phyloP scores from a whole-genome alignment of 805 yeast genomes.

The Clavispora phyllophila region DNA sequence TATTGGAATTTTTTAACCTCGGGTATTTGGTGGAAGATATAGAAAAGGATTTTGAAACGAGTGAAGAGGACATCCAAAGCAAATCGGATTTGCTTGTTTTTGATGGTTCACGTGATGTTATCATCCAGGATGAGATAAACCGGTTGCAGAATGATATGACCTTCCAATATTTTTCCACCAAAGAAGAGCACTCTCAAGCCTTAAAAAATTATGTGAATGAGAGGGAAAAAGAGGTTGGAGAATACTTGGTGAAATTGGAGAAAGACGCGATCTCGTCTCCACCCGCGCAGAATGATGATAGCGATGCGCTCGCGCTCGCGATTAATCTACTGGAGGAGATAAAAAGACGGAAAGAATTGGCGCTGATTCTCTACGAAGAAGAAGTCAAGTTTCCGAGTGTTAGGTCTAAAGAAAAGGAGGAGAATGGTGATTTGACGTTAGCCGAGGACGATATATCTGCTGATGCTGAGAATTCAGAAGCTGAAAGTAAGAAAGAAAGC shows the following conservation, averaged over 20 bases:
- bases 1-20: slow-evolving; percentile 25
- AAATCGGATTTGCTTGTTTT: slow-evolving; percentile 4
- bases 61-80: slow-evolving; percentile 9
- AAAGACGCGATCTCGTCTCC: neutral
- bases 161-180: slow-evolving; percentile 28
- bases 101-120: slow-evolving; percentile 26
- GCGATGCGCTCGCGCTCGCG: slow-evolving; percentile 11
- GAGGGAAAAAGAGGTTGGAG: slow-evolving; percentile 6
- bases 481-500: slow-evolving; percentile 11
- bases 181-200: slow-evolving; percentile 23
- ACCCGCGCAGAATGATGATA: neutral
- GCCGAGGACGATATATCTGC: neutral
- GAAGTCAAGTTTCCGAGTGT: slow-evolving; percentile 21
- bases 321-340: slow-evolving; percentile 25
- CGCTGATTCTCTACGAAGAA: slow-evolving; percentile 13
- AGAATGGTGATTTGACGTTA: slow-evolving; percentile 5
- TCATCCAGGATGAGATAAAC: slow-evolving; percentile 38
- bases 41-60: slow-evolving; percentile 12
- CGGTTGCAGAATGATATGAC: slow-evolving; percentile 36
- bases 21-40: slow-evolving; percentile 28
- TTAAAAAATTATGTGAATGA: slow-evolving; percentile 4
- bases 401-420: slow-evolving; percentile 15
- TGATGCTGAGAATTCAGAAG: slow-evolving; percentile 9
- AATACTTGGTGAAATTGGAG: slow-evolving; percentile 3
- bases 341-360: slow-evolving; percentile 16